Base-by-base conservation (phyloP, 1,139 yeast genomes). In the Pneumocystis wakefieldiae region DNA sequence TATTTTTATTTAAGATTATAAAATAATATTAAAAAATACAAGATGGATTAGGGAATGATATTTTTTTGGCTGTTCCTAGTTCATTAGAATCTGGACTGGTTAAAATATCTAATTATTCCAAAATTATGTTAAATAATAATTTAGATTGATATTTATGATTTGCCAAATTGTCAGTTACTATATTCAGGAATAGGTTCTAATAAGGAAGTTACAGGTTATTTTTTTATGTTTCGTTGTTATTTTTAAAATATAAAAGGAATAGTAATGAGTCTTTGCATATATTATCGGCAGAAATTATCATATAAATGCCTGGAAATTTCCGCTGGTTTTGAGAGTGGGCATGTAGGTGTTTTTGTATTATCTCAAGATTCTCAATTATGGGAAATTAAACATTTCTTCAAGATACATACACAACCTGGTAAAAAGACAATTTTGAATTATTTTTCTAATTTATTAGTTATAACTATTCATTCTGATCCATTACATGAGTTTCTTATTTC, bases 291-390 rank as follows among this genome's bases (percentile, higher is more conserved):
- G 32, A 14, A 57, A 57, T 17, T 19, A 17, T 38, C 8, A n/a
- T 36, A 12, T 17, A 57, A 24, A 6, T 17, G 32, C 10, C 24
- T 35, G 4, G 41, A 38, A 57, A 6, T 57, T 57, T 57, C 38
- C 24, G 59, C 36, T 57, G 59, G 59, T 38, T 57, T n/a, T 38
- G 59, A 57, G 14, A 57, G 59, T 38, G 59, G 59, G 36, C 39
- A 36, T 57, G 59, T 57, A 6, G 41, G 19, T 36, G 41, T 57
- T 17, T 57, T 57, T 38, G 3, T 10, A 12, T 24, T 17, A 7
- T 36, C 41, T 38, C 36, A 17, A 57, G 14, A 17, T 36, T 17
- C 17, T 38, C 53, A 19, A 17, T n/a, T 19, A 41, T 57, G 59
- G 59, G 41, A 38, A 17, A 19, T 19, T 57, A 57, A 36, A 10